Evolutionary conservation across 352 stramenopile genomes (phyloP).

Genomic region (Phytophthora foliorum): DNA sequence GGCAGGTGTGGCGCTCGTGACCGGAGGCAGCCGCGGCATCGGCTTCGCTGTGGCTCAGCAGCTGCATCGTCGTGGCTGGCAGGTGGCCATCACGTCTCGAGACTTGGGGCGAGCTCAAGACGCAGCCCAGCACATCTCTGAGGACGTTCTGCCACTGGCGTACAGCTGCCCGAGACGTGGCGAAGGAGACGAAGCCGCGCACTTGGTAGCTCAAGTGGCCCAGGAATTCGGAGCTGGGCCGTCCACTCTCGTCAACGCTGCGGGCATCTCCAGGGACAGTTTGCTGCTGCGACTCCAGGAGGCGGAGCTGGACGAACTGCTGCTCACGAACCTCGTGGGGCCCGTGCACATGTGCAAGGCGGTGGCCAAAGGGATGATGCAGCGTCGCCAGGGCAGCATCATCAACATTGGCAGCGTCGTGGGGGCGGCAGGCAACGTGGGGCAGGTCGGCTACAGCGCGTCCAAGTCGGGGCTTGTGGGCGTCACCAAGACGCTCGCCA

Average conservation of each 20-base stretch:
- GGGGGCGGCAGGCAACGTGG: conserved; percentile 73
- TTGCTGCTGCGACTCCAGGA: conserved; percentile 75
- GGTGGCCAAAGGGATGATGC: conserved; percentile 82
- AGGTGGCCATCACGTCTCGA: conserved; percentile 78
- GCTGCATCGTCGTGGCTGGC: conserved; percentile 71
- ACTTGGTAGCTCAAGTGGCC: conserved; percentile 56
- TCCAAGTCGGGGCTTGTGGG: conserved; percentile 84
- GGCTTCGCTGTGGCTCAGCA: conserved; percentile 76
- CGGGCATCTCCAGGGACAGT: conserved; percentile 74
- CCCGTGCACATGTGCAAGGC: conserved; percentile 82
- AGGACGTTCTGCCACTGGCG: conserved; percentile 59
- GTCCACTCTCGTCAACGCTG: conserved; percentile 78
- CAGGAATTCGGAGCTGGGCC: conserved; percentile 49
- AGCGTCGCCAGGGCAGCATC: conserved; percentile 75
- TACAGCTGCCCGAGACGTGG: conserved; percentile 61
- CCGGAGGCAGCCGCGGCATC: conserved; percentile 83
- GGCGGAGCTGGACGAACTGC: conserved; percentile 69
- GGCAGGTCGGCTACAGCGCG: conserved; percentile 85
- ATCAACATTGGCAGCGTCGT: conserved; percentile 91
- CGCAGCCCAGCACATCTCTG: conserved; percentile 56
- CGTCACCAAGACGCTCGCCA: conserved; percentile 83
- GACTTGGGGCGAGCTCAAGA: conserved; percentile 60
- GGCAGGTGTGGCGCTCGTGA: conserved; percentile 68
- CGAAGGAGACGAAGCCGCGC: conserved; percentile 37
- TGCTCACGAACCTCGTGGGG: conserved; percentile 82